Conservation (phyloP, 306 rosid genomes). For the Glycine tomentella region DNA sequence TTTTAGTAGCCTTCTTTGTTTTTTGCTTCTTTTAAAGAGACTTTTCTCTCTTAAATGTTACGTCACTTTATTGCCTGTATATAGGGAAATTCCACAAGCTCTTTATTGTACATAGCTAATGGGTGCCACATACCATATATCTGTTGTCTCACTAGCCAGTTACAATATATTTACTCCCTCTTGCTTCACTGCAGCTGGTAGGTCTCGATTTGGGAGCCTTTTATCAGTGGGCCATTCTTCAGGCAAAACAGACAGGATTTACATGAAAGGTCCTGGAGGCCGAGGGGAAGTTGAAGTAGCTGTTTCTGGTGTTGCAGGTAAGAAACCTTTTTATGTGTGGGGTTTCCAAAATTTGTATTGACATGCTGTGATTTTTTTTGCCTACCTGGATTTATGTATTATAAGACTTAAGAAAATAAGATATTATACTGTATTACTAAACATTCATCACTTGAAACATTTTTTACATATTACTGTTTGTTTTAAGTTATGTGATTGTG, state of each 20-base stretch:
- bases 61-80: slow-evolving; percentile 9
- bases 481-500: slow-evolving; percentile 7
- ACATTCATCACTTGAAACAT: slow-evolving; percentile 8
- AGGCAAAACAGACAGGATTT: slow-evolving; percentile 86
- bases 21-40: slow-evolving; percentile 39
- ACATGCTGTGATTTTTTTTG: background rate
- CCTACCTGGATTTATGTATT: background rate
- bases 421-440: background rate
- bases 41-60: slow-evolving; percentile 9
- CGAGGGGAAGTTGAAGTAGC: slow-evolving; percentile 99
- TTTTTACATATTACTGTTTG: slow-evolving; percentile 11
- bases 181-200: slow-evolving; percentile 68
- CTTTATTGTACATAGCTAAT: slow-evolving; percentile 35
- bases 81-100: slow-evolving; percentile 33
- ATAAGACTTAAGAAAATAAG: slow-evolving; percentile 4
- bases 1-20: slow-evolving; percentile 15
- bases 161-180: slow-evolving; percentile 25
- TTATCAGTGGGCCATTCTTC: slow-evolving; percentile 73
- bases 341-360: slow-evolving; percentile 42
- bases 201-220: slow-evolving; percentile 90
- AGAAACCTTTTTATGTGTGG: slow-evolving; percentile 34
- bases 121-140: slow-evolving; percentile 25
- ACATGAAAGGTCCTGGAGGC: slow-evolving; percentile 99
- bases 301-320: slow-evolving; percentile 94
- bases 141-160: slow-evolving; percentile 44